A percentile compares a stretch with the other conserved stretches of the same genome.
Evolutionary conservation across 2,329 filamentous ascomycete species (phyloP).

Genomic region (Cladophialophora exuberans): DNA sequence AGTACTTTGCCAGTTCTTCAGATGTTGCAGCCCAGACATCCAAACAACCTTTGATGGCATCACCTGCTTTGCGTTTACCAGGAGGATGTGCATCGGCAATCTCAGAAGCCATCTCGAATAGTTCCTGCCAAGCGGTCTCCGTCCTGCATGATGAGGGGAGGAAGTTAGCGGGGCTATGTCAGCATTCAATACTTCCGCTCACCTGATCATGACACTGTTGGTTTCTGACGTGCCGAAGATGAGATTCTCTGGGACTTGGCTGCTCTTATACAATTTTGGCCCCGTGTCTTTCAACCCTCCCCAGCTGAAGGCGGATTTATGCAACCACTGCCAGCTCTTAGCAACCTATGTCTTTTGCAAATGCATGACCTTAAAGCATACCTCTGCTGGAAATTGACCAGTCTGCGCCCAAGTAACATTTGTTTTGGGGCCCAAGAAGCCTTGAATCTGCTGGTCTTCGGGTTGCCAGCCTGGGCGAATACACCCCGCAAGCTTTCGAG

Average conservation of each 20-base stretch:
- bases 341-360: too few relatives aligned
- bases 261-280: too few relatives aligned
- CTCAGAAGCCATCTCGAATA: not conserved
- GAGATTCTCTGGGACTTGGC: not conserved
- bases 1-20: not conserved
- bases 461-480: too few relatives aligned
- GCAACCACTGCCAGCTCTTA: too few relatives aligned
- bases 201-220: not conserved
- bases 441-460: too few relatives aligned
- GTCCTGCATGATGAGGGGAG: slow-evolving; percentile 2
- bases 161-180: not conserved
- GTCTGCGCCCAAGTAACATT: too few relatives aligned
- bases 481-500: too few relatives aligned
- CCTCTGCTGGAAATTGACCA: too few relatives aligned
- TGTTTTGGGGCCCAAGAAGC: too few relatives aligned
- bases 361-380: too few relatives aligned
- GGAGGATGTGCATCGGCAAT: not conserved
- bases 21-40: not conserved
- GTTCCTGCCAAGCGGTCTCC: not conserved
- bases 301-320: too few relatives aligned
- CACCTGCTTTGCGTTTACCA: not conserved
- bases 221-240: not conserved
- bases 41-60: not conserved
- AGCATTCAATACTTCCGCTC: not conserved
- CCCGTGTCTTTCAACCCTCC: too few relatives aligned